Evolutionary conservation across 2,329 filamentous ascomycete species (phyloP), one percentile per base, ranked within the genome.

Genomic region (Endothia cerciana): DNA sequence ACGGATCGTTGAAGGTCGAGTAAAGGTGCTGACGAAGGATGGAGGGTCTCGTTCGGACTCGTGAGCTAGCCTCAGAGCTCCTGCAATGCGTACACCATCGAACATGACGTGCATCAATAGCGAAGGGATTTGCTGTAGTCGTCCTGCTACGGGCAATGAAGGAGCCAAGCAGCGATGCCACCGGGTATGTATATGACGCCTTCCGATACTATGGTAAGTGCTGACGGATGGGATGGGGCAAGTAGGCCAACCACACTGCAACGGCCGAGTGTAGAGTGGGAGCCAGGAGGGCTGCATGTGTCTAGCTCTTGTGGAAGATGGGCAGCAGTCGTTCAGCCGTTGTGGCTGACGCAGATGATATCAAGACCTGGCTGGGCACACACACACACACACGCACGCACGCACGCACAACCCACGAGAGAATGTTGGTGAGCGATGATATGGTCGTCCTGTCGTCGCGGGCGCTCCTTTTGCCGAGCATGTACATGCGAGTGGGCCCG

Each of bases 391-490:
- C 45, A 49, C 19, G 22, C n/a, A 25, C 8, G 25, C 47, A 15
- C 47, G 15, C 47, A 51, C 22, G 28, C 22, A 51, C 22, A 30
- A 28, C 41, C n/a, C 5, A 19, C 6, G 38, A 33, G 7, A 33
- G 19, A 47, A 10, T 22, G 13, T 33, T 22, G 43, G 8, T 49
- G 58, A 33, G 22, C 10, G 28, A 60, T 36, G 58, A 60, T 60
- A 25, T 28, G 19, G 58, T 49, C 58, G 58, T 36, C n/a, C 58
- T 30, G 30, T 60, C 58, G 58, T 60, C 41, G 43, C 58, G 58
- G 43, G 17, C 7, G 41, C 30, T 10, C 51, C 17, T 55, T 55
- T n/a, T 45, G 22, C 25, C 17, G 25, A 33, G 58, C 19, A 25
- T 17, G 13, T 58, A 7, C 51, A n/a, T 55, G 51, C 36, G 30